Percentiles rank a stretch among this genome's conserved stretches.
Evolutionary conservation across 352 stramenopile species (phyloP).

Genomic region (Globisporangium cylindrosporum): DNA sequence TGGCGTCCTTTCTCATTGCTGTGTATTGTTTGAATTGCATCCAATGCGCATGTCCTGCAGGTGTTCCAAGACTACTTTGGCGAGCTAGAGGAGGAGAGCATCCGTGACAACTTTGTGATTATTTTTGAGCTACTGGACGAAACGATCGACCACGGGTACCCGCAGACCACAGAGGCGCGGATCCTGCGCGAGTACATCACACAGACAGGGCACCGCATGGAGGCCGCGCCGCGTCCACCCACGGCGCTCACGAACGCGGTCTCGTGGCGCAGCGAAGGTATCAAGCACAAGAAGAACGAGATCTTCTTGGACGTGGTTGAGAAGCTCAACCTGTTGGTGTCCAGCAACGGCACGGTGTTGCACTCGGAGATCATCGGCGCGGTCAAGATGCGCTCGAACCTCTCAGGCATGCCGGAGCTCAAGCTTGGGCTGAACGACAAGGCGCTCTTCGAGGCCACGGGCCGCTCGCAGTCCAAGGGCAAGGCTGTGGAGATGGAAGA

Average conservation of each 20-base stretch:
- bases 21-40: not conserved
- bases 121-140: slow-evolving; percentile 99
- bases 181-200: slow-evolving; percentile 96
- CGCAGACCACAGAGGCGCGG: slow-evolving; percentile 91
- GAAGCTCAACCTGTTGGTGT: slow-evolving; percentile 96
- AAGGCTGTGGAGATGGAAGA: slow-evolving; percentile 99
- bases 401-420: slow-evolving; percentile 99
- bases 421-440: slow-evolving; percentile 99
- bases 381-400: slow-evolving; percentile 98
- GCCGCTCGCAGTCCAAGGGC: slow-evolving; percentile 80
- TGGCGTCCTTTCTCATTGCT: not conserved
- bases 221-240: slow-evolving; percentile 90
- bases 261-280: slow-evolving; percentile 97
- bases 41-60: slow-evolving; percentile 18
- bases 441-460: slow-evolving; percentile 98
- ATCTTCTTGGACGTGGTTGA: slow-evolving; percentile 99
- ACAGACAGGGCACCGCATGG: slow-evolving; percentile 95
- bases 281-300: slow-evolving; percentile 99
- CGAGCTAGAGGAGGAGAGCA: slow-evolving; percentile 98
- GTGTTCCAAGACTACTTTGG: slow-evolving; percentile 99
- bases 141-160: slow-evolving; percentile 99
- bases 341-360: slow-evolving; percentile 96
- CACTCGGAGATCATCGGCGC: slow-evolving; percentile 98
- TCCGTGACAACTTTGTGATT: slow-evolving; percentile 99
- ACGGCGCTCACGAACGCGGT: slow-evolving; percentile 99